A percentile compares a stretch with the other conserved stretches of the same genome.
phyloP scores from a whole-genome alignment of 805 yeast species.

The Komagataella pastoris region DNA sequence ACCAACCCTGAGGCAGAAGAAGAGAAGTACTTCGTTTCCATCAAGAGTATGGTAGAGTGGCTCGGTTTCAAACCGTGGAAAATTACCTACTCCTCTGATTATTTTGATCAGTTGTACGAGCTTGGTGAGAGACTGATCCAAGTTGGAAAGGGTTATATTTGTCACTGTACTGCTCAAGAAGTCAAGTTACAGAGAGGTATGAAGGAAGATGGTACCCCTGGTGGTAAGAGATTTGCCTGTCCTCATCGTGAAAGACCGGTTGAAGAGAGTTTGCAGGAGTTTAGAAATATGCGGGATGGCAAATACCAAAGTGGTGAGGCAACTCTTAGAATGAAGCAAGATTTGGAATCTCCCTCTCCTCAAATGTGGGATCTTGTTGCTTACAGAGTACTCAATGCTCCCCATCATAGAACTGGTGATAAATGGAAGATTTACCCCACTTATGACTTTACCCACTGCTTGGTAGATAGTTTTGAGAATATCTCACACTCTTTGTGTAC shows the following conservation, averaged over 20 bases:
- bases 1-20: slow-evolving; percentile 99
- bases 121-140: slow-evolving; percentile 75
- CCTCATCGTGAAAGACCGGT: slow-evolving; percentile 56
- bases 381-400: slow-evolving; percentile 82
- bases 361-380: slow-evolving; percentile 99
- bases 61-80: slow-evolving; percentile 91
- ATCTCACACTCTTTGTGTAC: slow-evolving; percentile 95
- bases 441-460: slow-evolving; percentile 97
- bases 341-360: slow-evolving; percentile 79
- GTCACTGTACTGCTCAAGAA: slow-evolving; percentile 87
- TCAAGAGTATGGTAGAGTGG: slow-evolving; percentile 80
- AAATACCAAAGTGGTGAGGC: slow-evolving; percentile 83
- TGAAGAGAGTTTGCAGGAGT: slow-evolving; percentile 67
- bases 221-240: slow-evolving; percentile 84
- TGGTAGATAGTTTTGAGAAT: slow-evolving; percentile 95
- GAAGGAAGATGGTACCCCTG: slow-evolving; percentile 82
- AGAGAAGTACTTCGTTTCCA: slow-evolving; percentile 76
- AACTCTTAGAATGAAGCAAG: slow-evolving; percentile 94
- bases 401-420: slow-evolving; percentile 93
- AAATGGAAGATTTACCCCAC: slow-evolving; percentile 98
- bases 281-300: slow-evolving; percentile 89
- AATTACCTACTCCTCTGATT: slow-evolving; percentile 90
- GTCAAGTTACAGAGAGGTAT: slow-evolving; percentile 85
- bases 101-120: slow-evolving; percentile 79
- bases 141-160: slow-evolving; percentile 72